Evolutionary conservation across 306 rosid genomes (phyloP), one percentile per base, ranked within the genome.

Genomic region (Corylus heterophylla): DNA sequence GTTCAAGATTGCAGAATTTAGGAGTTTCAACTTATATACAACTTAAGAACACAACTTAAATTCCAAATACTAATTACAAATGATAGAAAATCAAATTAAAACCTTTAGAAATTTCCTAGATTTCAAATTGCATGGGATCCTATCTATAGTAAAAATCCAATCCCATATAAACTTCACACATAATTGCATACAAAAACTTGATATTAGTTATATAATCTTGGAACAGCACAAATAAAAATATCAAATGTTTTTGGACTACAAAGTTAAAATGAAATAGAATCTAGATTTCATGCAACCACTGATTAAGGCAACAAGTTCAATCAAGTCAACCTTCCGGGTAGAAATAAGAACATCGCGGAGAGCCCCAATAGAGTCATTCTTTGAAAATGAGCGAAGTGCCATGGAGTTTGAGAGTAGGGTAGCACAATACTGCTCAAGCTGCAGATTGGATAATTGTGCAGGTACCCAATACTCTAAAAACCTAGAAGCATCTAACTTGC

Each of bases 381-480:
- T 90, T 50, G 83, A 75, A 44, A 83, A 79, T 17, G 92, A 89
- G 55, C 90, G 81, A 55, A 95, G 92, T 76, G 85, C 74, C 44
- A 85, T 83, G 79, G 91, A 72, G 68, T 92, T 91, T 49, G 87
- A 84, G 78, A 91, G 90, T 76, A 95, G 81, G 85, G 87, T 69
- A 71, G 81, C 85, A 86, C 99, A 95, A 82, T 95, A 95, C 85
- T 84, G 88, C 90, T 95, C 99, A 77, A 93, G 93, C 87, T 95
- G 99, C 82, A 87, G 87, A 80, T 88, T 76, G 18, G 99, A 89
- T 51, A 93, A 73, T 78, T 76, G 90, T 69, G 84, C 95, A 74
- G 98, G 99, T 88, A 93, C 91, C 98, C 97, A 95, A 79, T 93
- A 93, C 92, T 95, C 99, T 58, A 79, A 85, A 86, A 91, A 91